Base-by-base conservation (phyloP, 1,284 basidiomycete genomes). In the Erythrobasidium hasegawianum region DNA sequence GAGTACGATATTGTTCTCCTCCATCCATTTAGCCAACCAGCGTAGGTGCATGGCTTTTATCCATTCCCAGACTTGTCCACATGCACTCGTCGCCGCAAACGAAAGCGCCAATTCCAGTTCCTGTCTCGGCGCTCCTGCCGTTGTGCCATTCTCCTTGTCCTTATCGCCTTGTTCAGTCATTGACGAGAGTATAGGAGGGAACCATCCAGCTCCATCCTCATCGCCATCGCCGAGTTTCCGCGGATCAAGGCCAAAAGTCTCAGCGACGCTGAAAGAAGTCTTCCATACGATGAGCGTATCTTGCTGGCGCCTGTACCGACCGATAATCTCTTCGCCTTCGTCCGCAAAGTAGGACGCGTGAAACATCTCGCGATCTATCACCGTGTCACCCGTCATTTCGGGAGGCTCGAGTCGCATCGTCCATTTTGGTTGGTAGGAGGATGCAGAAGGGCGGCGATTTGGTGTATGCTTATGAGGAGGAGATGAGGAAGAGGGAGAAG, bases 241-340 rank as follows among this genome's bases (percentile, higher is more conserved):
- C 33, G 33, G 33, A 11, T 33, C 33, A 11, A 33, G 33, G 9
- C 9, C 50, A 26, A 22, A 53, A 5, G 22, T 16, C 50, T 97
- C 95, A 76, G 97, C 95, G 75, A 99, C 98, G 71, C 92, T 96
- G 57, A 98, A 81, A 1, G 96, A 49, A 5, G 55, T 57, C 1
- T 95, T 98, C 95, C 95, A 99, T 13, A 98, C 95, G 70, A 99
- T 97, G 52, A 99, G 83, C 1, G 96, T 99, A 72, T 97, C 95
- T 91, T 67, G 57, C 27, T 67, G 57, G 10, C 59, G 47, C 39
- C 64, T 45, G 20, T 67, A 61, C 22, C 59, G 52, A 22, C 55
- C 56, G 22, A 59, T 59, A 14, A 61, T 47, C 57, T 67, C 64
- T 27, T 67, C 64, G 26, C 56, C 57, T 14, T 58, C 64, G 16